Evolutionary conservation across 495 filamentous ascomycete genomes (phyloP), one percentile per base, ranked within the genome.

Genomic region (Melanomma pulvis-pyrius): DNA sequence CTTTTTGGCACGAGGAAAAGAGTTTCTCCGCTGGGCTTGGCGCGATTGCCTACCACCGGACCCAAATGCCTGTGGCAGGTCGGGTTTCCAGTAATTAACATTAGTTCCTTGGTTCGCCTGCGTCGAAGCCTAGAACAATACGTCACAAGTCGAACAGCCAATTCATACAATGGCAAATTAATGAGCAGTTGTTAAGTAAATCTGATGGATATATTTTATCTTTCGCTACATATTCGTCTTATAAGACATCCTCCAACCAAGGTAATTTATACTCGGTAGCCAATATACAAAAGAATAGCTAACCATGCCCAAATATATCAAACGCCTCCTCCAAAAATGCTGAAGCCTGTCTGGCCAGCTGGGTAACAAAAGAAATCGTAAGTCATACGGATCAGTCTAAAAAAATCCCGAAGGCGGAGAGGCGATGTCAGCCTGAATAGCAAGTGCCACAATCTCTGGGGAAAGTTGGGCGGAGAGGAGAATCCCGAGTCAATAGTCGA

Each of bases 331-430:
- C 36, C 48, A 21, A 48, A 22, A 57, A 46, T 28, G 65, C 59
- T 59, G 52, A n/a, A 56, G 50, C 58, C 57, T 68, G 46, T 47
- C 2, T 55, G 47, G 59, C 41, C 65, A 58, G 46, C 50, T 34
- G 41, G 22, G 30, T 39, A 68, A 68, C 59, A 68, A 41, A 68
- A 24, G 65, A 68, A 68, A 68, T 64, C 59, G 46, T 67, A 32
- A 56, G 48, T 55, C 64, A 41, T 67, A 22, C 47, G 26, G 30
- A 34, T 8, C 30, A 60, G 34, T 54, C 56, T 61, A 49, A 48
- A 47, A 54, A 32, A 22, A 41, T 52, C 19, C 11, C 19, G 15
- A 54, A 25, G 26, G 47, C 24, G 47, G 47, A 59, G 44, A 32
- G 41, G 36, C 19, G 21, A 63, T 44, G 25, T n/a, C 39, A 47